phyloP scores from a whole-genome alignment of 169 alveolate genomes.

The Eimeria brunetti region DNA sequence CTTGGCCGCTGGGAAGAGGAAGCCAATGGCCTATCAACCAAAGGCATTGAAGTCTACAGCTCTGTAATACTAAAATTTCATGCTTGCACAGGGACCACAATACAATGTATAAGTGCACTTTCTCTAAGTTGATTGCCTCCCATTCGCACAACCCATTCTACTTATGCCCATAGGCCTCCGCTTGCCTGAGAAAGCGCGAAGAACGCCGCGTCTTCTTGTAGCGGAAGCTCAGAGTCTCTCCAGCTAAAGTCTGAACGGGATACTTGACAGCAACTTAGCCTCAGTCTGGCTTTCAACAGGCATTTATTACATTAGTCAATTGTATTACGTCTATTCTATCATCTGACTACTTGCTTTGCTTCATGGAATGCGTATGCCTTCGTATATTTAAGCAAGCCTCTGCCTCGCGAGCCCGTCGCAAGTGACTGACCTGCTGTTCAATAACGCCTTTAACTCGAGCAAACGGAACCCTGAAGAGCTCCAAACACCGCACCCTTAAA shows the following conservation, averaged over 20 bases:
- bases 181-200: constrained; percentile 87
- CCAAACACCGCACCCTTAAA: background rate
- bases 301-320: background rate
- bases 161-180: background rate
- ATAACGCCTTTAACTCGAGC: constrained; percentile 91
- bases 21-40: too few species aligned
- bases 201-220: constrained; percentile 89
- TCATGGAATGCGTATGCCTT: background rate
- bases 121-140: background rate
- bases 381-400: background rate
- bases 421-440: constrained; percentile 86
- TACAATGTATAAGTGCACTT: background rate
- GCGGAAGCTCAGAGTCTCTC: constrained; percentile 90
- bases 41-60: background rate
- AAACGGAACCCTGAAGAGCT: constrained; percentile 88
- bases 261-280: background rate
- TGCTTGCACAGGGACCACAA: background rate
- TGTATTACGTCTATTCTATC: background rate
- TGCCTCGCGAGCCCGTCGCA: background rate
- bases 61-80: background rate
- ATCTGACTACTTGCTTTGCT: background rate
- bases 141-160: background rate
- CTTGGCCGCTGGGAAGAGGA: background rate
- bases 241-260: constrained; percentile 86
- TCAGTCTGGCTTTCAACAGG: background rate